Evolutionary conservation across 768 basidiomycete species (phyloP).

Genomic region (Lepiota brunneoincarnata): DNA sequence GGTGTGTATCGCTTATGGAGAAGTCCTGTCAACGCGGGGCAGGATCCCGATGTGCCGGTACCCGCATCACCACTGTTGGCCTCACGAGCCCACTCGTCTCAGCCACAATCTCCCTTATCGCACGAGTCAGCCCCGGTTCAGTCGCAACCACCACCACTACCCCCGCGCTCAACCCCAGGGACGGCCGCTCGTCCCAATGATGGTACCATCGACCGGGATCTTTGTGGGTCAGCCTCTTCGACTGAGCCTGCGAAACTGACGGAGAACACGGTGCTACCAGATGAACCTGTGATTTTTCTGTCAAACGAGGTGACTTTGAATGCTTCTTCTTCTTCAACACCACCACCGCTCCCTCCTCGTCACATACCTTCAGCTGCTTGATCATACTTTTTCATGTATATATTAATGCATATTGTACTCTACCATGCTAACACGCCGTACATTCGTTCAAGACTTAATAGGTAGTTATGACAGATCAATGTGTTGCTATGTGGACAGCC

Average conservation of each 20-base stretch:
- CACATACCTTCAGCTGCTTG: conserved; percentile 20
- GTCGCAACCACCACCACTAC: conserved; percentile 41
- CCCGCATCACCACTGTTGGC: not conserved
- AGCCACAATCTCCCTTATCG: conserved; percentile 4
- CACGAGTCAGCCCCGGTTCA: conserved; percentile 12
- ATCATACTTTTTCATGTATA: conserved; percentile 9
- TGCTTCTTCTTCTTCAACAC: conserved; percentile 8
- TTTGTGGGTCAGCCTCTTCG: not conserved
- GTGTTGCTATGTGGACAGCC: not conserved
- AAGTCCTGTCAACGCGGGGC: conserved; percentile 33
- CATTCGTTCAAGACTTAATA: not conserved
- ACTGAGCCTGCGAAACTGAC: not conserved
- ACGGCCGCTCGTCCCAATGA: conserved; percentile 6
- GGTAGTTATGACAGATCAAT: not conserved
- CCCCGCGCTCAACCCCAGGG: conserved; percentile 37
- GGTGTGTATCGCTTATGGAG: conserved; percentile 78
- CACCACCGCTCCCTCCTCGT: conserved; percentile 29
- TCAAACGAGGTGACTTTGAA: conserved; percentile 8
- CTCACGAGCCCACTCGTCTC: not conserved
- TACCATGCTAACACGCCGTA: not conserved
- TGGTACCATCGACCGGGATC: not conserved
- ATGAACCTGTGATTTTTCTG: not conserved
- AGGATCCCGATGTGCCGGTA: conserved; percentile 15
- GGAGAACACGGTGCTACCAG: not conserved
- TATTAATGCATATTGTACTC: conserved; percentile 8